Evolutionary conservation across 2,329 filamentous ascomycete species (phyloP), one percentile per base, ranked within the genome.

Genomic region (Colletotrichum plurivorum): DNA sequence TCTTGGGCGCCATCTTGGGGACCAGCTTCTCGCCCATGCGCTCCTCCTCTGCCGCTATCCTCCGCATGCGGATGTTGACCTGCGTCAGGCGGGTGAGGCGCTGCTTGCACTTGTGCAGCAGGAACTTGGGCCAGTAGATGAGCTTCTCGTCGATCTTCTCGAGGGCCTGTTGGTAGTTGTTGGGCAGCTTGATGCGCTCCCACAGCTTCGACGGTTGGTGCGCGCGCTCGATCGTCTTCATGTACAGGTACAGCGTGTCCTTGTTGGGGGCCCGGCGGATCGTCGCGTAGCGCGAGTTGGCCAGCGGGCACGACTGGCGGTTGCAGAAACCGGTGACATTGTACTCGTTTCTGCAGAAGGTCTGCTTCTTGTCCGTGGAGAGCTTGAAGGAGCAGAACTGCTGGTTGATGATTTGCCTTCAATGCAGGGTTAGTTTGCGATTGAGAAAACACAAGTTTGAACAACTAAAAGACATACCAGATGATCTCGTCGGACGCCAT

Each of bases 401-500:
- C 82, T 96, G 93, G 82, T 97, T 97, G 74, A 98, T 97, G 67
- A 98, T 93, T 80, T 95, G 91, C 96, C 66, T 69, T 8, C 3
- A 4, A 36, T 1, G 16, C 31, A 36, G 27, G 9, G 55, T 69
- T 51, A 69, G 43, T 20, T 60, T 22, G 31, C 31, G 18, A 58
- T 41, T 16, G 13, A 9, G 1, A 45, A 5, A 13, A 20, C 12
- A 6, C 16, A 31, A 43, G 13, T 1, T 20, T 20, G 31, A 15
- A 8, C 1, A n/a, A 16, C 15, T 36, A 10, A 36, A 36, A n/a
- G 4, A 1, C 61, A 36, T 22, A 69, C 66, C 96, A 99, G 72
- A 98, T 92, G 73, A 98, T 97, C 83, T 98, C 95, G 86, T 98
- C 95, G 72, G 94, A 97, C 67, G 93, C 90, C 93, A 96, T 97